A percentile compares a stretch with the other conserved stretches of the same genome.
These are phyloP conservation scores for Ammopiptanthus mongolicus DNA, from an alignment of 306 rosid genomes.

Conservation along the genomic window DNA sequence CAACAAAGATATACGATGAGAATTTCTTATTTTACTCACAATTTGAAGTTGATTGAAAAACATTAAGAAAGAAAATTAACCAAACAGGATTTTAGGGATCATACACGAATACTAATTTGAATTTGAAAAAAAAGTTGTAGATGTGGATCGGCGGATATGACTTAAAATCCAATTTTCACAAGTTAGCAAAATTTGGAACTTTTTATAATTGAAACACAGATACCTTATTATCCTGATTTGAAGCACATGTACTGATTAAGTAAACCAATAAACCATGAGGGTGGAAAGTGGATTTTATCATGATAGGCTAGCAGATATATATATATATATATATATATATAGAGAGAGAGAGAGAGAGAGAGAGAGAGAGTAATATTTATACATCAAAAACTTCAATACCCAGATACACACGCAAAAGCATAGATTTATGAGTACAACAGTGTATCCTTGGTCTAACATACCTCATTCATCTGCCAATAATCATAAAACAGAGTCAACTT, in stretches of 20 bases:
- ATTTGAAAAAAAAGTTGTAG: conserved; percentile 7
- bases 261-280: background rate
- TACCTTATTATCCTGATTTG: background rate
- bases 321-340: background rate
- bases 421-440: background rate
- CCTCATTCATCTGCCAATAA: conserved; percentile 97
- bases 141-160: background rate
- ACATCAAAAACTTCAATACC: background rate
- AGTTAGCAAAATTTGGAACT: background rate
- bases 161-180: conserved; percentile 6
- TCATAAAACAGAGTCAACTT: conserved; percentile 74
- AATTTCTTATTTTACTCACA: background rate
- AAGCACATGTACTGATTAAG: background rate
- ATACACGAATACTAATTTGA: background rate
- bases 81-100: background rate
- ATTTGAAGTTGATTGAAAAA: conserved; percentile 11
- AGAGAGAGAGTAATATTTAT: background rate
- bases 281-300: background rate
- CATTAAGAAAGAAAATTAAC: background rate
- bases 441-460: conserved; percentile 31
- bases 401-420: background rate
- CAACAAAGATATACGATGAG: conserved; percentile 22
- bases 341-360: too few relatives aligned
- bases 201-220: background rate
- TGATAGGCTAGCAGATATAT: background rate